Percentiles rank a stretch among this genome's conserved stretches.
phyloP scores from a whole-genome alignment of 805 yeast genomes.

The Scheffersomyces stipitis region DNA sequence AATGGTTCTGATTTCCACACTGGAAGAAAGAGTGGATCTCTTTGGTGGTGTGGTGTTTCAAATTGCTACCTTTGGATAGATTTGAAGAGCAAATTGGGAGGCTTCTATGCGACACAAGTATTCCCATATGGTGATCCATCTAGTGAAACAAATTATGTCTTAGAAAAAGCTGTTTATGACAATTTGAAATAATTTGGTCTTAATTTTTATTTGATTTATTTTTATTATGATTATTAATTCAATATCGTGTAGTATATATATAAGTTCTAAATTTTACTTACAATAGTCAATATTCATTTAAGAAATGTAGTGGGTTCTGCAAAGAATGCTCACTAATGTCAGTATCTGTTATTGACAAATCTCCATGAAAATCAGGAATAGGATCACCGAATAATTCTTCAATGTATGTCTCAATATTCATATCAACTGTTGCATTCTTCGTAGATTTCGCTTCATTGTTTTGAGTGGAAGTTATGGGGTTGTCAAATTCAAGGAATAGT shows the following conservation, averaged over 20 bases:
- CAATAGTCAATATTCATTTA: neutral
- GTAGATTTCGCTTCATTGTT: neutral
- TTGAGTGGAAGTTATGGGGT: neutral
- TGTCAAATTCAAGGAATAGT: neutral
- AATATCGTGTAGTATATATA: neutral
- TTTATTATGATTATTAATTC: too few species aligned
- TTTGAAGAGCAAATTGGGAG: constrained; percentile 34
- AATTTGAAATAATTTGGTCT: constrained; percentile 2
- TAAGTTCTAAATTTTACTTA: neutral
- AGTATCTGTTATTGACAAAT: neutral
- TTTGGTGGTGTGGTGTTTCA: constrained; percentile 43
- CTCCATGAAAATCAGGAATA: neutral
- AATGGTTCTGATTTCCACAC: constrained; percentile 20
- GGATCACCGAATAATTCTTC: neutral
- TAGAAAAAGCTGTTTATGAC: constrained; percentile 29
- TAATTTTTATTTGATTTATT: neutral
- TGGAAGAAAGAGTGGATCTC: constrained; percentile 34
- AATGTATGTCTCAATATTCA: neutral
- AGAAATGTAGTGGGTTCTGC: neutral
- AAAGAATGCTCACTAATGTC: neutral
- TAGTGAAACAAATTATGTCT: constrained; percentile 15
- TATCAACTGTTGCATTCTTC: neutral
- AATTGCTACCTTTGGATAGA: constrained; percentile 43
- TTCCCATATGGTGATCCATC: constrained; percentile 30
- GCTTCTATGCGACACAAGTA: constrained; percentile 40